Evolutionary conservation across 257 asterid species (phyloP).

Genomic region (Petrea volubilis): DNA sequence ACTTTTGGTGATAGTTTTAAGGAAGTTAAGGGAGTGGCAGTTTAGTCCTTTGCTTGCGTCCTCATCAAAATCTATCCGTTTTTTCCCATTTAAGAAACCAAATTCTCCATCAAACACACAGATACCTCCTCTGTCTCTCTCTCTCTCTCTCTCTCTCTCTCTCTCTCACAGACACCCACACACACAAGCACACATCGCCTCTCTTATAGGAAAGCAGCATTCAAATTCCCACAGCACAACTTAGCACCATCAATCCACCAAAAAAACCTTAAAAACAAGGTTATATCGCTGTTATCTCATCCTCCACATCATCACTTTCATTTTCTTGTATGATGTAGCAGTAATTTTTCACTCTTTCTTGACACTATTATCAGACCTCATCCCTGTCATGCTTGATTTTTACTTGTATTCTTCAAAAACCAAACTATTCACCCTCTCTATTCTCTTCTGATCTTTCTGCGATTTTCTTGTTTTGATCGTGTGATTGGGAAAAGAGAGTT

Average conservation of each 20-base stretch:
- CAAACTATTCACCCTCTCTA: no score
- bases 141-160: slow-evolving; percentile 15
- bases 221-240: slow-evolving; percentile 14
- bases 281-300: background rate
- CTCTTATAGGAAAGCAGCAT: slow-evolving; percentile 15
- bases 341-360: background rate
- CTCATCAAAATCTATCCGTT: background rate
- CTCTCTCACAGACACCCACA: no score
- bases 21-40: slow-evolving; percentile 25
- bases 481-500: background rate
- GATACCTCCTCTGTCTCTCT: background rate
- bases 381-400: background rate
- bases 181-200: background rate
- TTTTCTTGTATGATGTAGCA: background rate
- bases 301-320: background rate
- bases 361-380: background rate
- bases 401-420: background rate
- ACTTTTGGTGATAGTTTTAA: slow-evolving; percentile 14
- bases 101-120: slow-evolving; percentile 3
- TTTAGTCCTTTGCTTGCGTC: slow-evolving; percentile 30
- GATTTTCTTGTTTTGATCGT: background rate
- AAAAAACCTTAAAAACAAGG: slow-evolving; percentile 9
- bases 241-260: background rate
- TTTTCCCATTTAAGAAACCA: background rate
- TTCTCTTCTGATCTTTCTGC: background rate